Base-by-base conservation (phyloP, 495 filamentous ascomycete species). In the Hyaloscypha bicolor region DNA sequence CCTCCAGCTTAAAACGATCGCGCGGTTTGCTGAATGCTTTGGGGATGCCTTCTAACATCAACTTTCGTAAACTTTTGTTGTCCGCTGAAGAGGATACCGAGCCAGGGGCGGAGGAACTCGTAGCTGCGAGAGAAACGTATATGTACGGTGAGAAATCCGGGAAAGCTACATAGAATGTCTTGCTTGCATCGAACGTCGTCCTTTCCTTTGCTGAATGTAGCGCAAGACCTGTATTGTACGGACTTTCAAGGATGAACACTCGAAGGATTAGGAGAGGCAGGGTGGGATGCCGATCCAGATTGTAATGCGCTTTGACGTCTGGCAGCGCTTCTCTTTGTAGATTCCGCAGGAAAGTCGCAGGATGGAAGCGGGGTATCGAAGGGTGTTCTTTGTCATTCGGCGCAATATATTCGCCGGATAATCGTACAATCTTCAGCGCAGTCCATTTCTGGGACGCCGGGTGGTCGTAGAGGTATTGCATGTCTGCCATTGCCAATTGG, bases 231-330 rank as follows among this genome's bases (percentile, higher is more conserved):
- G 85, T 84, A 72, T 83, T 83, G 73, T 94, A 93, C 0, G 91
- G 90, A 0, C 88, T 89, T 70, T 93, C 90, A 19, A 86, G 79
- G 52, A 95, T 82, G 68, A 90, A 90, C 35, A 96, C 86, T 33
- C 93, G 87, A 12, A 96, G 78, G 22, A 96, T 79, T 2, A 90
- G 85, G 0, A 96, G 76, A 1, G 90, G 87, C 2, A 91, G 79
- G 0, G 79, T 76, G 29, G 83, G 80, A 31, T 90, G 86, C 14
- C 87, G 85, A 60, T 88, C 83, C 39, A 94, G 81, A 69, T 90
- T 88, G 76, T 90, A 94, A 76, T 95, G 92, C 12, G 90, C 90
- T 72, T 93, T 93, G 32, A 93, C 83, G 55, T 94, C 80, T 3
- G 91, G 91, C 1, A 88, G 79, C 19, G 93, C 80, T 68, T 93